These are phyloP conservation scores for Hysterium pulicare DNA, from an alignment of 2,329 filamentous ascomycete species.

Conservation along the genomic window DNA sequence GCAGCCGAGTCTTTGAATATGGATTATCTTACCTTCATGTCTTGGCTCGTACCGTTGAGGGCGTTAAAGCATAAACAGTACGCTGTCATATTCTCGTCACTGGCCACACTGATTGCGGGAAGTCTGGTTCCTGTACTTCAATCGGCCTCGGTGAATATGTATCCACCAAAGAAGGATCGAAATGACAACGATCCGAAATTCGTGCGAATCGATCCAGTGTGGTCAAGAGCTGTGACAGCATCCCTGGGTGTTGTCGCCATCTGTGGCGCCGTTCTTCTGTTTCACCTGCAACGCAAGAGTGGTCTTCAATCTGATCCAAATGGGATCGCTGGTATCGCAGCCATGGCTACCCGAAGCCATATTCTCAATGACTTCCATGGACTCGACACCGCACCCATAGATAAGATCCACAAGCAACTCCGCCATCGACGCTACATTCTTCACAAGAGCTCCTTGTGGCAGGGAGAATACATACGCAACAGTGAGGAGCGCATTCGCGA, in stretches of 20 bases:
- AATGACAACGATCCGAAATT: slow-evolving; percentile 48
- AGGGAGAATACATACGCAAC: slow-evolving; percentile 52
- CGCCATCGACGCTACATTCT: slow-evolving; percentile 65
- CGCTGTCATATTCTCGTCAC: slow-evolving; percentile 64
- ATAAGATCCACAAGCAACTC: slow-evolving; percentile 66
- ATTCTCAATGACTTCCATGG: slow-evolving; percentile 72
- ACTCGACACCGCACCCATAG: slow-evolving; percentile 64
- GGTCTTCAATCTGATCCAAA: slow-evolving; percentile 66
- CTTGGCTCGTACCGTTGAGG: slow-evolving; percentile 61
- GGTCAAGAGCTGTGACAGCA: slow-evolving; percentile 60
- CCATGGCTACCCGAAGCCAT: slow-evolving; percentile 71
- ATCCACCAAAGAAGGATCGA: slow-evolving; percentile 50
- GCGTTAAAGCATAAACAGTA: slow-evolving; percentile 63
- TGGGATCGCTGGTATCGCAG: slow-evolving; percentile 69
- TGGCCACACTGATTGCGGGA: slow-evolving; percentile 63
- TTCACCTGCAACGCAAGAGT: slow-evolving; percentile 60
- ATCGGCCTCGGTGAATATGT: slow-evolving; percentile 59
- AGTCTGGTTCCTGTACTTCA: slow-evolving; percentile 67
- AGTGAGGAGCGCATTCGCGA: slow-evolving; percentile 51
- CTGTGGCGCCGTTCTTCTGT: slow-evolving; percentile 57
- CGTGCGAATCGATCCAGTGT: slow-evolving; percentile 55
- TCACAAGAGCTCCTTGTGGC: slow-evolving; percentile 67
- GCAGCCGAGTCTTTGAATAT: slow-evolving; percentile 62
- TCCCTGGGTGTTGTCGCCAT: slow-evolving; percentile 57
- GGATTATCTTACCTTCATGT: slow-evolving; percentile 68